A percentile compares a stretch with the other conserved stretches of the same genome.
These are phyloP conservation scores for Pugionium cornutum DNA, from an alignment of 345 rosid genomes.

Conservation along the genomic window DNA sequence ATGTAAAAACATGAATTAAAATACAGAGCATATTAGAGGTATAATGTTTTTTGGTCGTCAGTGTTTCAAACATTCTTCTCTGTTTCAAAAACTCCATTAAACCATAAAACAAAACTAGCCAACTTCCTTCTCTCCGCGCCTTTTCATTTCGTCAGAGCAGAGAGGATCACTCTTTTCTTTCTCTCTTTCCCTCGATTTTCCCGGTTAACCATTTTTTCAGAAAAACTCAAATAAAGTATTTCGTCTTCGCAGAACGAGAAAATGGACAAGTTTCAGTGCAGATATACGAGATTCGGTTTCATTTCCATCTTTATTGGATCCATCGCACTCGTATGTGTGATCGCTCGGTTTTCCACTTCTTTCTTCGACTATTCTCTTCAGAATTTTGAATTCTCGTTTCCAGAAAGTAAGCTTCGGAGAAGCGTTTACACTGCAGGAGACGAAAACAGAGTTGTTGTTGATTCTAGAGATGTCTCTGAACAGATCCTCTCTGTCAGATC, in stretches of 20 bases:
- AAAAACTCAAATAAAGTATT: background rate
- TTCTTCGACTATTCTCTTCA: slow-evolving; percentile 33
- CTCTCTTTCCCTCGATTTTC: slow-evolving; percentile 22
- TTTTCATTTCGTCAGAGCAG: slow-evolving; percentile 16
- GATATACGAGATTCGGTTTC: slow-evolving; percentile 26
- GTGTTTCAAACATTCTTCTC: background rate
- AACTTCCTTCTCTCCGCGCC: slow-evolving; percentile 40
- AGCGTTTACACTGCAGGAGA: slow-evolving; percentile 34
- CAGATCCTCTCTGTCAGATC: slow-evolving; percentile 31
- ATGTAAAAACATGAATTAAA: background rate
- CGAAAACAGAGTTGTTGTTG: slow-evolving; percentile 40
- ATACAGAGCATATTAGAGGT: background rate
- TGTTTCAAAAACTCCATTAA: slow-evolving; percentile 18
- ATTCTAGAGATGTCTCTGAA: slow-evolving; percentile 22
- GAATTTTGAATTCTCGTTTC: slow-evolving; percentile 31
- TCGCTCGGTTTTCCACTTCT: slow-evolving; percentile 31
- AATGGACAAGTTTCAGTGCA: slow-evolving; percentile 25
- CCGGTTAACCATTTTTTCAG: slow-evolving; percentile 26
- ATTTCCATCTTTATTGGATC: slow-evolving; percentile 29
- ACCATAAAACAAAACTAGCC: slow-evolving; percentile 22
- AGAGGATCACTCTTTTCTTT: background rate
- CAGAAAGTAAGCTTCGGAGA: slow-evolving; percentile 42
- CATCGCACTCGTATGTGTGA: slow-evolving; percentile 27
- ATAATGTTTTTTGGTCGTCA: too few species aligned
- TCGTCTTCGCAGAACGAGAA: background rate